A percentile compares a stretch with the other conserved stretches of the same genome.
These are phyloP conservation scores for Euphrasia confusa DNA, from an alignment of 257 asterid species.

Conservation along the genomic window DNA sequence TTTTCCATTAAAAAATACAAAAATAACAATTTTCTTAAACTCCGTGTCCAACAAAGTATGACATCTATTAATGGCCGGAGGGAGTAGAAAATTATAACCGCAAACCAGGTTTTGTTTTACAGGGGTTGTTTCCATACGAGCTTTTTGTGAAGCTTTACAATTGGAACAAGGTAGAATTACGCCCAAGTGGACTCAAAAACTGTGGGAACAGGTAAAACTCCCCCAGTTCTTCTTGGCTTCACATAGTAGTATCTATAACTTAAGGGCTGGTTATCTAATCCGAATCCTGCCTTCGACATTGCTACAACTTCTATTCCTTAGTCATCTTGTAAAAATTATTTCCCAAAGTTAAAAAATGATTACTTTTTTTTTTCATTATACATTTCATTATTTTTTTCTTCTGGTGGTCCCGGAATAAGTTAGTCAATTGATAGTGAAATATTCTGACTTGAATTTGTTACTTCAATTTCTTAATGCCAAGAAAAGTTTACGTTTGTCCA, in stretches of 20 bases:
- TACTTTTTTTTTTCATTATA: not conserved
- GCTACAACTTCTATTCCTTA: conserved; percentile 17
- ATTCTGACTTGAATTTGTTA: not conserved
- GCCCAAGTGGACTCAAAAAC: conserved; percentile 69
- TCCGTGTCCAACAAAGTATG: too few species aligned
- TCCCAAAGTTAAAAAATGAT: conserved; percentile 33
- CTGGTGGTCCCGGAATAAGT: not conserved
- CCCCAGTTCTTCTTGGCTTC: conserved; percentile 7
- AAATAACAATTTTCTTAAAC: too few species aligned
- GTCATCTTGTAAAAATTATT: conserved; percentile 4
- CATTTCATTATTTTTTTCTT: not conserved
- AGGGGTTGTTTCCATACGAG: conserved; percentile 74
- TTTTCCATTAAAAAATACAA: too few species aligned
- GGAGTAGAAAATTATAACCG: conserved; percentile 5
- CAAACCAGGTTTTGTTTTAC: conserved; percentile 32
- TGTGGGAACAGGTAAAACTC: conserved; percentile 79
- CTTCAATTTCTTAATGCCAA: not conserved
- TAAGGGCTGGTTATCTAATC: not conserved
- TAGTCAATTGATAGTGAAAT: conserved; percentile 1
- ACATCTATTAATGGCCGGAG: too few species aligned
- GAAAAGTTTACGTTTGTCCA: conserved; percentile 1
- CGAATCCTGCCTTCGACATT: not conserved
- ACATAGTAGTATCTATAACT: conserved; percentile 37
- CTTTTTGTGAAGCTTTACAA: conserved; percentile 72
- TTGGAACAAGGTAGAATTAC: conserved; percentile 55